Conservation (phyloP, 1,284 basidiomycete species). For the Polyporus tsugae region DNA sequence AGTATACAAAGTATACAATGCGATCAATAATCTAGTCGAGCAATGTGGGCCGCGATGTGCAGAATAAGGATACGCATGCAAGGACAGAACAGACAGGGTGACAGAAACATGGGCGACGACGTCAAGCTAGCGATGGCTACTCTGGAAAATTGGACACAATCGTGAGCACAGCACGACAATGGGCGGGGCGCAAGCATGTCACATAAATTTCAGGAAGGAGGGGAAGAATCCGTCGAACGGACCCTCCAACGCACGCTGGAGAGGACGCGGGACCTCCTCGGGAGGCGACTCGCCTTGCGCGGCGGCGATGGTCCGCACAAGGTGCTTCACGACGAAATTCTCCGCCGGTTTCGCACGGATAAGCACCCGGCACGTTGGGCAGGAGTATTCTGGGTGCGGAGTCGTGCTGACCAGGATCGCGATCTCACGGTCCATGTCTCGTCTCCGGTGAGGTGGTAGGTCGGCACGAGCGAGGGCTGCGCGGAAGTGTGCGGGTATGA, state of each 20-base stretch:
- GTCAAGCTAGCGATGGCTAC: background rate
- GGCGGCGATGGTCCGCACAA: constrained; percentile 57
- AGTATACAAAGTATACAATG: constrained; percentile 15
- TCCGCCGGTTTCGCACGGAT: constrained; percentile 61
- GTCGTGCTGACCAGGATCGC: constrained; percentile 30
- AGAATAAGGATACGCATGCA: constrained; percentile 11
- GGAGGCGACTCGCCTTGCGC: constrained; percentile 57
- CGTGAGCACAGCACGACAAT: background rate
- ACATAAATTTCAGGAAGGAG: background rate
- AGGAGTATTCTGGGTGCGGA: constrained; percentile 61
- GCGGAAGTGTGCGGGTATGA: constrained; percentile 27
- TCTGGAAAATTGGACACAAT: background rate
- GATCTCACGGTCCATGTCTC: constrained; percentile 37
- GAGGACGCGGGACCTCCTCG: constrained; percentile 37
- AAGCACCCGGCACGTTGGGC: constrained; percentile 66
- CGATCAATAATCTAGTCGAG: background rate
- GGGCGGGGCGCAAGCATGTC: background rate
- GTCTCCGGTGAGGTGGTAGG: constrained; percentile 32
- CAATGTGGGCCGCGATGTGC: background rate
- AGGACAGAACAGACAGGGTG: background rate
- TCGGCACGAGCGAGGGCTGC: constrained; percentile 31
- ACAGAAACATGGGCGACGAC: constrained; percentile 1
- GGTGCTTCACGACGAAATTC: constrained; percentile 64
- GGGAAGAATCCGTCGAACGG: constrained; percentile 67
- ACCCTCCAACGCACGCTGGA: constrained; percentile 34